Conservation (phyloP, 148 eudicot species). For the Dysphania ambrosioides region DNA sequence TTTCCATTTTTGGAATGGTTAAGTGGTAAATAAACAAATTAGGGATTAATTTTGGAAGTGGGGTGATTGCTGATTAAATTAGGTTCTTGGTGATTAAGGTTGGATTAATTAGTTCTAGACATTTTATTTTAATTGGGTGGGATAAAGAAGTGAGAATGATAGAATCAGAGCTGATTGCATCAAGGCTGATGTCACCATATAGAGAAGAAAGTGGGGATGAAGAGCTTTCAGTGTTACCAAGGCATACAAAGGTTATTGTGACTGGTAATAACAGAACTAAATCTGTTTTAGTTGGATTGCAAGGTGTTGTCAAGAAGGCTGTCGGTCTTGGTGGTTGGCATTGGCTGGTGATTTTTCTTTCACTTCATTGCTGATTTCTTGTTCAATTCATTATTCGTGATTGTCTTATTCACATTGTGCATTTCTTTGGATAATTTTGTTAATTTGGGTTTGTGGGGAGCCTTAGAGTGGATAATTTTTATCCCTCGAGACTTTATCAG, state of each 20-base stretch:
- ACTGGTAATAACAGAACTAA: conserved; percentile 96
- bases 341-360: conserved; percentile 84
- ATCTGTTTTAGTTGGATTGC: conserved; percentile 91
- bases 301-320: conserved; percentile 98
- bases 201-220: conserved; percentile 94
- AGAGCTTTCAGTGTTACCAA: conserved; percentile 83
- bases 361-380: conserved; percentile 8
- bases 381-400: not conserved
- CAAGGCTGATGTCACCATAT: conserved; percentile 56
- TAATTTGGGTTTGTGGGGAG: no score
- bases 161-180: conserved; percentile 52
- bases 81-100: conserved; percentile 8
- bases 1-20: no score
- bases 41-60: conserved; percentile 1
- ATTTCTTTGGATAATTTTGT: no score
- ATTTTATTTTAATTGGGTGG: not conserved
- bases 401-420: no score
- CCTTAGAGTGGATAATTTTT: no score
- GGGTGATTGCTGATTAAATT: not conserved
- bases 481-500: no score
- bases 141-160: conserved; percentile 49
- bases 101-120: conserved; percentile 15
- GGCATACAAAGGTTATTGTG: conserved; percentile 92
- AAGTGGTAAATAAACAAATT: conserved; percentile 7
- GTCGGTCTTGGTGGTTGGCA: conserved; percentile 99